These are phyloP conservation scores for Euphorbia lathyris DNA, from an alignment of 345 rosid species.

Conservation along the genomic window DNA sequence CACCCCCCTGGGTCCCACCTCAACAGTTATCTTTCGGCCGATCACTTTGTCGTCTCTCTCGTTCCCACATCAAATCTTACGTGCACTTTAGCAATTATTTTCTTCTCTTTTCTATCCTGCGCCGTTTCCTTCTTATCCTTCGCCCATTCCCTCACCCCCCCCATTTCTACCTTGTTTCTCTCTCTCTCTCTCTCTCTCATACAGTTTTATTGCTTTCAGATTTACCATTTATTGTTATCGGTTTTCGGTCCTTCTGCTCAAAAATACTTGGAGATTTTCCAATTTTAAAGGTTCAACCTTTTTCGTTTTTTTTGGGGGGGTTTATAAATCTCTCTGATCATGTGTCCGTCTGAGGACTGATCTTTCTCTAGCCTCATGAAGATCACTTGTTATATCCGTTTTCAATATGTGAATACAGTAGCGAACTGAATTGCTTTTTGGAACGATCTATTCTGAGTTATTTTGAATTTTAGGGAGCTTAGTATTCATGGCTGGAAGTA, in stretches of 20 bases:
- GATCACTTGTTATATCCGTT: constrained; percentile 12
- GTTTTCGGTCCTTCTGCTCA: neutral
- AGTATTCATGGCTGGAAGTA: constrained; percentile 64
- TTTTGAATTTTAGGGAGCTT: neutral
- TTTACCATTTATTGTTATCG: constrained; percentile 25
- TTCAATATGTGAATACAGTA: constrained; percentile 16
- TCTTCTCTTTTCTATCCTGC: constrained; percentile 10
- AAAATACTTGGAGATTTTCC: neutral
- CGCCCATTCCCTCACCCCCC: neutral
- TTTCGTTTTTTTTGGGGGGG: neutral
- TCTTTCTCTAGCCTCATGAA: constrained; percentile 1
- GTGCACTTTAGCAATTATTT: constrained; percentile 18
- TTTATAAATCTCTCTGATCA: neutral
- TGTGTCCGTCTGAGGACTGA: neutral
- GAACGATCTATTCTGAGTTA: constrained; percentile 25
- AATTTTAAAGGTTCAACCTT: constrained; percentile 9
- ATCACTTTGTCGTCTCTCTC: constrained; percentile 35
- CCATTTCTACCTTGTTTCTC: constrained; percentile 9
- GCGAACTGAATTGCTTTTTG: constrained; percentile 18
- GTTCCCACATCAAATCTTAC: neutral
- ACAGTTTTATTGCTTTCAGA: constrained; percentile 27
- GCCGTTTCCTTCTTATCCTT: too few species aligned
- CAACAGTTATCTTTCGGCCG: constrained; percentile 42
- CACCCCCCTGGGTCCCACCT: constrained; percentile 27
- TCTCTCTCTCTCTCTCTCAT: constrained; percentile 15